A percentile compares a stretch with the other conserved stretches of the same genome.
Evolutionary conservation across 495 filamentous ascomycete species (phyloP).

Genomic region (Penicillium longicatenatum): DNA sequence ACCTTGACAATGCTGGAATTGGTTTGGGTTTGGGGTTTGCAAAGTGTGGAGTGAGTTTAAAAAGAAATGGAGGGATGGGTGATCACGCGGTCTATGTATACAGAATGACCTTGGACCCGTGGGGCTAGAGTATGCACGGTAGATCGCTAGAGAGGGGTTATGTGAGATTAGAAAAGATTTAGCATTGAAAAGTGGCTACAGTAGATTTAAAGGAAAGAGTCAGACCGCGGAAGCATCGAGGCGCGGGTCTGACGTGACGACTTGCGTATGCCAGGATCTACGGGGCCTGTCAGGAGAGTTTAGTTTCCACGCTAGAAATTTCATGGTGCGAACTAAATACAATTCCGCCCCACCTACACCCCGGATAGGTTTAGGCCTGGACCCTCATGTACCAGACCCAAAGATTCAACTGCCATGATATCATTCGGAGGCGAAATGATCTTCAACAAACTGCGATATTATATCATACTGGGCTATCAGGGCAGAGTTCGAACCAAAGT

Average conservation of each 20-base stretch:
- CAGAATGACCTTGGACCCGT: neutral
- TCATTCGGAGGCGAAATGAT: conserved; percentile 15
- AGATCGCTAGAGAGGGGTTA: conserved; percentile 13
- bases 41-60: neutral
- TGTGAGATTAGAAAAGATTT: neutral
- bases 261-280: conserved; percentile 28
- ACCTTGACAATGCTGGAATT: neutral
- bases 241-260: conserved; percentile 37
- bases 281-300: neutral
- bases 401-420: conserved; percentile 8
- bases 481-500: neutral
- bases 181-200: too few relatives aligned
- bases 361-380: neutral
- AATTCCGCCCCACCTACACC: neutral
- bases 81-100: conserved; percentile 18
- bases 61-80: neutral
- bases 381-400: conserved; percentile 18
- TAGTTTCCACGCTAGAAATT: too few relatives aligned
- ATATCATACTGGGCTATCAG: neutral
- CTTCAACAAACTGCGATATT: neutral
- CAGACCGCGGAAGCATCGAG: neutral
- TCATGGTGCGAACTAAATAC: neutral
- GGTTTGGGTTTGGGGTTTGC: neutral
- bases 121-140: conserved; percentile 1
- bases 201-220: neutral